These are phyloP conservation scores for Alliaria petiolata DNA, from an alignment of 345 rosid genomes.

Conservation along the genomic window DNA sequence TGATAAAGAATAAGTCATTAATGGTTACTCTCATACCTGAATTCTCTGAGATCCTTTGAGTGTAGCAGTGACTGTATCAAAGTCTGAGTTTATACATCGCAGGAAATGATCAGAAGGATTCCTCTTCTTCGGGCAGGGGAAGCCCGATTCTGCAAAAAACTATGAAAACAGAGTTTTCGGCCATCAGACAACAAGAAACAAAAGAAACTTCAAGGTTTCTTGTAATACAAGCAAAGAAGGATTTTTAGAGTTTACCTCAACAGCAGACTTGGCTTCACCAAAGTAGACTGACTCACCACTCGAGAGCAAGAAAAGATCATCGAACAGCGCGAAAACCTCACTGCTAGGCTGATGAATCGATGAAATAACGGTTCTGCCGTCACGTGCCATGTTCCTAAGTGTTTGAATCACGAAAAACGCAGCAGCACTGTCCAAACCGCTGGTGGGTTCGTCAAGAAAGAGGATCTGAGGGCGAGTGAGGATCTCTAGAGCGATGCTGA, in stretches of 20 bases:
- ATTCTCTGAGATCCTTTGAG: slow-evolving; percentile 39
- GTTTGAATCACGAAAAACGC: slow-evolving; percentile 62
- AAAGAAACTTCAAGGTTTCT: neutral
- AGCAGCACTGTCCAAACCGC: slow-evolving; percentile 80
- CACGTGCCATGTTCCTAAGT: slow-evolving; percentile 53
- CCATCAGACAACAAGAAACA: neutral
- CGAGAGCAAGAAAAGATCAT: slow-evolving; percentile 64
- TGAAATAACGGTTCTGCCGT: slow-evolving; percentile 59
- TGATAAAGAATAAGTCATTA: neutral
- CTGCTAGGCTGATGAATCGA: slow-evolving; percentile 89
- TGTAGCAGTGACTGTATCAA: slow-evolving; percentile 46
- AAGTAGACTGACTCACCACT: slow-evolving; percentile 68
- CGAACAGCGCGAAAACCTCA: slow-evolving; percentile 66
- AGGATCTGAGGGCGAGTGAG: slow-evolving; percentile 61
- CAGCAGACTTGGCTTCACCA: slow-evolving; percentile 54
- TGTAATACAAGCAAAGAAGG: neutral
- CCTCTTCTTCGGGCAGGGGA: slow-evolving; percentile 65
- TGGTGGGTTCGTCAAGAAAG: slow-evolving; percentile 83
- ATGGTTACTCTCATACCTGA: slow-evolving; percentile 19
- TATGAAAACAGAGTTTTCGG: neutral
- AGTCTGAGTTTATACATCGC: slow-evolving; percentile 62
- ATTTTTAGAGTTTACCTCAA: slow-evolving; percentile 31
- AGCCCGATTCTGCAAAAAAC: slow-evolving; percentile 77
- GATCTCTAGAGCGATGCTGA: slow-evolving; percentile 74
- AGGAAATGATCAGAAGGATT: slow-evolving; percentile 78